Base-by-base conservation (phyloP, 1,139 yeast genomes). In the Taphrina populina region DNA sequence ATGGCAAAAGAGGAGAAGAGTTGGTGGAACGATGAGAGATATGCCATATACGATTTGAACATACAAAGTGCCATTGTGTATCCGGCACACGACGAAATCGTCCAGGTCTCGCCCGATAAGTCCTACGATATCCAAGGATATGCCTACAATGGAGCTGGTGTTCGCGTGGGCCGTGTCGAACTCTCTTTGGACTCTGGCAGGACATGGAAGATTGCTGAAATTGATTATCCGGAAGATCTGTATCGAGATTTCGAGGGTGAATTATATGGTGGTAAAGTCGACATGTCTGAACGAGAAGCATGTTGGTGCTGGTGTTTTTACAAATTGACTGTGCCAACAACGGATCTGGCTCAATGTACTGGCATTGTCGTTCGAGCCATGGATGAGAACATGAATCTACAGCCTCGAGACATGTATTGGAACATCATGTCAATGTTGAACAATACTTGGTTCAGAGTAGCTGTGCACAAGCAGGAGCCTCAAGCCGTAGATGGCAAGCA, bases 361-460 rank as follows among this genome's bases (percentile, higher is more conserved):
- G 71, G 67, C 26, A 63, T 69, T 24, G 56, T 69, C 5, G 72
- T 69, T 4, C 63, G 72, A 43, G 71, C 66, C 1, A 69, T 69
- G 72, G 72, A 69, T 56, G 66, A 64, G 29, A 62, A 67, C 21
- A 69, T 69, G 72, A 64, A 61, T 20, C 62, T 64, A 13, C 72
- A 70, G 57, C 72, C 72, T 7, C 62, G 71, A 51, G 66, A 67
- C 49, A 69, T 69, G 71, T 69, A 70, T 58, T 70, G 72, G 72
- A 70, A 68, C 54, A 70, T 70, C 17, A 66, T 70, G 24, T 67
- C 70, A 1, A 70, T 70, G 72, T 59, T 68, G 57, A 69, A 68
- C 54, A 70, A 70, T 49, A 69, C 72, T 69, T 69, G 72, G 72
- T 69, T 67, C 56, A 58, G 72, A 11, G 66, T 70, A 10, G 71